Conservation (phyloP, 2,329 filamentous ascomycete species). For the Fonsecaea pugnacius region DNA sequence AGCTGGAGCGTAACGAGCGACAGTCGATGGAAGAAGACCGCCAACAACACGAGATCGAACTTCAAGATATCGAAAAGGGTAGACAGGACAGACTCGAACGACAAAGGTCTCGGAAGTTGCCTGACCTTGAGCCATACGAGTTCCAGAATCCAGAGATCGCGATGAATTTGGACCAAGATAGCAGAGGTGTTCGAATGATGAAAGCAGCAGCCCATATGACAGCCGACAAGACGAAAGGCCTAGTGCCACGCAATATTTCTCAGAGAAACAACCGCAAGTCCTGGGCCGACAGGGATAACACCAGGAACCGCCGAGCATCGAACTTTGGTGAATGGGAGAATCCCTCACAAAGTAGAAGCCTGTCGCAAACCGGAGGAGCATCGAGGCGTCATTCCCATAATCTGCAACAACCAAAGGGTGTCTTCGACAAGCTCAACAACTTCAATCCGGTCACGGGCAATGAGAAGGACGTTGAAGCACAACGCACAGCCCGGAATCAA, state of each 20-base stretch:
- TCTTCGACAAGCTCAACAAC: slow-evolving; percentile 37
- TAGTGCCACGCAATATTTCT: slow-evolving; percentile 23
- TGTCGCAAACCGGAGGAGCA: slow-evolving; percentile 4
- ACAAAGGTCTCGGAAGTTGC: slow-evolving; percentile 39
- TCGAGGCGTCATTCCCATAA: slow-evolving; percentile 12
- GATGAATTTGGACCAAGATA: slow-evolving; percentile 35
- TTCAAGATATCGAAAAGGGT: slow-evolving; percentile 45
- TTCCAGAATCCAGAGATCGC: slow-evolving; percentile 39
- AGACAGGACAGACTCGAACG: slow-evolving; percentile 30
- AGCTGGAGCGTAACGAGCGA: slow-evolving; percentile 52
- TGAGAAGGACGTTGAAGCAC: slow-evolving; percentile 70
- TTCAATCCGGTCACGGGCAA: slow-evolving; percentile 47
- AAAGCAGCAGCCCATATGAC: slow-evolving; percentile 33
- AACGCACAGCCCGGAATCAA: slow-evolving; percentile 58
- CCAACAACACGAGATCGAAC: slow-evolving; percentile 55
- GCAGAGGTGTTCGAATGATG: slow-evolving; percentile 32
- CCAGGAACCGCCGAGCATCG: slow-evolving; percentile 46
- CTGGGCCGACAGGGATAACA: slow-evolving; percentile 49
- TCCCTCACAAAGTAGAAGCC: slow-evolving; percentile 23
- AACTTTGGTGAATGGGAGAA: slow-evolving; percentile 46
- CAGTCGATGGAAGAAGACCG: slow-evolving; percentile 46
- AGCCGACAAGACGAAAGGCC: slow-evolving; percentile 31
- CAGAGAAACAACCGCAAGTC: slow-evolving; percentile 28
- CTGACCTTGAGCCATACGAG: slow-evolving; percentile 31
- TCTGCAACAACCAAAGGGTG: slow-evolving; percentile 27